phyloP scores from a whole-genome alignment of 441 rosid species.

The Jatropha podagrica region DNA sequence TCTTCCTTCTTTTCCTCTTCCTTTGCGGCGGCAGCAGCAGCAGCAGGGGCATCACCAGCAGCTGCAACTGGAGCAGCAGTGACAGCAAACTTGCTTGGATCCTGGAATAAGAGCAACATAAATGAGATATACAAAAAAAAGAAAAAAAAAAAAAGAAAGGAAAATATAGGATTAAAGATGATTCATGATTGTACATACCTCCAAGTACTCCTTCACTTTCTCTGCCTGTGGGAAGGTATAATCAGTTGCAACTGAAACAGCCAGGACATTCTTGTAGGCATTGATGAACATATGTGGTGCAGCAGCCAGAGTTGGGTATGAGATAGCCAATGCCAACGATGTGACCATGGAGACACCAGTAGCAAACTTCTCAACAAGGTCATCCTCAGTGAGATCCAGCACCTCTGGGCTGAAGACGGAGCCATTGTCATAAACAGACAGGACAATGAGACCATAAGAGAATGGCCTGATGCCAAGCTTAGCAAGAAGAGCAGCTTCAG shows the following conservation, averaged over 20 bases:
- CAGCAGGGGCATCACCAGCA: conserved; percentile 36
- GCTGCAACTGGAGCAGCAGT: conserved; percentile 45
- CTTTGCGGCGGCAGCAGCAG: conserved; percentile 30
- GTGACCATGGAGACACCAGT: conserved; percentile 72
- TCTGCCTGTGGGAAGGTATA: conserved; percentile 78
- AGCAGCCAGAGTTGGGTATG: conserved; percentile 84
- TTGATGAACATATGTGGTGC: conserved; percentile 86
- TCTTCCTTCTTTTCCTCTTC: conserved; percentile 72
- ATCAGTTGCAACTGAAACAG: conserved; percentile 69
- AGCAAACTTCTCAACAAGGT: conserved; percentile 74
- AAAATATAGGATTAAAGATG: not conserved
- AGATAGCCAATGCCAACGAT: conserved; percentile 64
- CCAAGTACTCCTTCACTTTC: conserved; percentile 74
- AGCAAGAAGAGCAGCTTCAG: conserved; percentile 81
- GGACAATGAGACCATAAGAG: conserved; percentile 81
- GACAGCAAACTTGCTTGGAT: conserved; percentile 83
- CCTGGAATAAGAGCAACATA: conserved; percentile 34
- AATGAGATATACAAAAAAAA: not conserved
- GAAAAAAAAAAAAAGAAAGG: not conserved
- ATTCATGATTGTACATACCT: conserved; percentile 36
- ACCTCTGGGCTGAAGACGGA: conserved; percentile 72
- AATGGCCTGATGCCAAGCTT: conserved; percentile 86
- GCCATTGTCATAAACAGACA: conserved; percentile 69
- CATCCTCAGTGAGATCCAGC: conserved; percentile 72
- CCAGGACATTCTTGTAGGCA: conserved; percentile 77